Percentiles rank a stretch among this genome's conserved stretches.
Evolutionary conservation across 129 eudicot genomes (phyloP).

Genomic region (Centaurea solstitialis): DNA sequence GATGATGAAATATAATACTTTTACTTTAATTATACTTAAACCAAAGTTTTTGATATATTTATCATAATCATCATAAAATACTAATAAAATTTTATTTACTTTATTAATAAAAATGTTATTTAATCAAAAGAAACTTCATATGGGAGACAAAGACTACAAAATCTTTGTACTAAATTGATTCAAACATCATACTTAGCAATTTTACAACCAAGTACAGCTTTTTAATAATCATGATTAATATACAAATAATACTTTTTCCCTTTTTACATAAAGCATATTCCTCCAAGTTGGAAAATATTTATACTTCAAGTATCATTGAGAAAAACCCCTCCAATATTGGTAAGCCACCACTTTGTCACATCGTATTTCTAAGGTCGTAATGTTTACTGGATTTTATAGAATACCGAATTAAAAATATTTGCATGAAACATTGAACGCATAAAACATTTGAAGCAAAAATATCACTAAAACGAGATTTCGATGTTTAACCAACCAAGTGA

Average conservation of each 20-base stretch:
- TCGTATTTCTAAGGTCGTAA: too few species aligned
- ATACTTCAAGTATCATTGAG: not conserved
- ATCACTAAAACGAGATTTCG: not conserved
- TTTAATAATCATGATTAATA: not conserved
- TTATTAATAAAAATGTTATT: not conserved
- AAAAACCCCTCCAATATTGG: not conserved
- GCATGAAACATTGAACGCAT: too few species aligned
- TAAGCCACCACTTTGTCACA: too few species aligned
- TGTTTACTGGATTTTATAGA: too few species aligned
- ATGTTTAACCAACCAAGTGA: not conserved
- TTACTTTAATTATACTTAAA: too few species aligned
- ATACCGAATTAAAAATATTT: too few species aligned
- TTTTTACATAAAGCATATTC: not conserved
- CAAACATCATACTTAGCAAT: not conserved
- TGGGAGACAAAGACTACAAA: not conserved
- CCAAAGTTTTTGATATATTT: not conserved
- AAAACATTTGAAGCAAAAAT: not conserved
- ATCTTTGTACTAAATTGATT: not conserved
- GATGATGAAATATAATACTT: too few species aligned
- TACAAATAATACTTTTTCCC: not conserved
- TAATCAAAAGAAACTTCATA: not conserved
- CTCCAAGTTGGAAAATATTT: not conserved
- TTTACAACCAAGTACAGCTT: conserved; percentile 17
- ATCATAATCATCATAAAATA: too few species aligned
- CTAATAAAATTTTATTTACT: too few species aligned